Evolutionary conservation across 2,329 filamentous ascomycete species (phyloP).

Genomic region (Immersiporthe knoxdaviesiana): DNA sequence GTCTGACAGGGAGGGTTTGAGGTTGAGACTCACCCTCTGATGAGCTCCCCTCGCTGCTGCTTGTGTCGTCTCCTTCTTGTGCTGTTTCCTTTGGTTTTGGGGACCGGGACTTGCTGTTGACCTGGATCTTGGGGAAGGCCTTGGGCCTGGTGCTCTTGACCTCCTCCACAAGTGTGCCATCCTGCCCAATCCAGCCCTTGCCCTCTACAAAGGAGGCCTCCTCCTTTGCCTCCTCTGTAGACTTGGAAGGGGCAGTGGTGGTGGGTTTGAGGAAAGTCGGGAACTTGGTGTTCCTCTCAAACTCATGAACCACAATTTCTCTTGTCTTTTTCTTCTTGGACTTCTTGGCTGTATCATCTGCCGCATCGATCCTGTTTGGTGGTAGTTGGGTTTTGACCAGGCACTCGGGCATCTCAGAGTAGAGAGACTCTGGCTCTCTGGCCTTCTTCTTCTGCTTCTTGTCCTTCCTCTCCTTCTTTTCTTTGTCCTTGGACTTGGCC

Average conservation of each 20-base stretch:
- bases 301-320: constrained; percentile 82
- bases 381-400: constrained; percentile 81
- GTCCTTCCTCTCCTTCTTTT: constrained; percentile 55
- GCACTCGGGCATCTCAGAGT: constrained; percentile 64
- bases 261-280: constrained; percentile 75
- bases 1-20: neutral
- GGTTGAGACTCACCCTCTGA: constrained; percentile 27
- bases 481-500: constrained; percentile 47
- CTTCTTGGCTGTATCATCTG: constrained; percentile 51
- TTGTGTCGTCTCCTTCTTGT: constrained; percentile 35
- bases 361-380: constrained; percentile 37
- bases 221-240: constrained; percentile 58
- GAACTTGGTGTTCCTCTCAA: constrained; percentile 80
- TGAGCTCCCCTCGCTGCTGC: constrained; percentile 30
- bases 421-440: constrained; percentile 76
- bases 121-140: constrained; percentile 33
- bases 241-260: constrained; percentile 43
- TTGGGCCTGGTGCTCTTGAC: constrained; percentile 45
- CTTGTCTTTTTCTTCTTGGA: constrained; percentile 63
- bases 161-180: constrained; percentile 74
- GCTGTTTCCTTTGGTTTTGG: constrained; percentile 17
- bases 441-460: constrained; percentile 62
- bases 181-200: constrained; percentile 83
- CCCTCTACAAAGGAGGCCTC: constrained; percentile 68
- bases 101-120: constrained; percentile 26